Conservation (phyloP, 805 yeast species). For the Myxozyma neotropica region DNA sequence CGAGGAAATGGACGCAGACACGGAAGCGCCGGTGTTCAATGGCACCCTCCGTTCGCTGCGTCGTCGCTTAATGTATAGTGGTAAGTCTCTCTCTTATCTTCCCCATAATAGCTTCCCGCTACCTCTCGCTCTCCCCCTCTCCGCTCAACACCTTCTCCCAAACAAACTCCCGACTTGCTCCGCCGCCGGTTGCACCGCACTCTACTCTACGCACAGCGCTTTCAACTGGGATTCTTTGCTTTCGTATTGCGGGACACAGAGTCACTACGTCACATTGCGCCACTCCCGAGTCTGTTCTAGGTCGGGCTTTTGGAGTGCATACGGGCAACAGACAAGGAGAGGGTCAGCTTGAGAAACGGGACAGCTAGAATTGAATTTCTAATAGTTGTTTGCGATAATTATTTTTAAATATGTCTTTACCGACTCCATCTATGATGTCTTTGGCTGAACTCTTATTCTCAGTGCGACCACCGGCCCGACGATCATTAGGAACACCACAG, state of each 20-base stretch:
- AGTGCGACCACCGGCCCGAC: conserved; percentile 27
- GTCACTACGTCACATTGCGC: no score
- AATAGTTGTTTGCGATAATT: neutral
- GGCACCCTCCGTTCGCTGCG: conserved; percentile 2
- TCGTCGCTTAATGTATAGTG: conserved; percentile 6
- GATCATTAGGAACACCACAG: conserved; percentile 1
- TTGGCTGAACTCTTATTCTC: conserved; percentile 24
- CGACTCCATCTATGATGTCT: conserved; percentile 10
- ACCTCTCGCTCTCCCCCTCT: neutral
- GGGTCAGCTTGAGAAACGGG: no score
- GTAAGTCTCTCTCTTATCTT: conserved; percentile 7
- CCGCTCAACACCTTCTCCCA: conserved; percentile 6
- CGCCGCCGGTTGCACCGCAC: neutral
- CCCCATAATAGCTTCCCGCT: conserved; percentile 11
- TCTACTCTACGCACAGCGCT: neutral
- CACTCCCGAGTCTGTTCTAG: neutral
- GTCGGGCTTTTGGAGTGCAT: neutral
- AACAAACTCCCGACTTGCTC: neutral
- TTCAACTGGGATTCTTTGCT: no score
- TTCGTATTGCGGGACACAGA: no score
- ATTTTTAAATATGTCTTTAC: neutral
- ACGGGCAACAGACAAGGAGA: neutral
- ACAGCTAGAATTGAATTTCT: no score
- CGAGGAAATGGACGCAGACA: neutral
- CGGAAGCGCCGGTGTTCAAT: neutral